Base-by-base conservation (phyloP, 176 grass and related monocot genomes). In the Elaeis guineensis region DNA sequence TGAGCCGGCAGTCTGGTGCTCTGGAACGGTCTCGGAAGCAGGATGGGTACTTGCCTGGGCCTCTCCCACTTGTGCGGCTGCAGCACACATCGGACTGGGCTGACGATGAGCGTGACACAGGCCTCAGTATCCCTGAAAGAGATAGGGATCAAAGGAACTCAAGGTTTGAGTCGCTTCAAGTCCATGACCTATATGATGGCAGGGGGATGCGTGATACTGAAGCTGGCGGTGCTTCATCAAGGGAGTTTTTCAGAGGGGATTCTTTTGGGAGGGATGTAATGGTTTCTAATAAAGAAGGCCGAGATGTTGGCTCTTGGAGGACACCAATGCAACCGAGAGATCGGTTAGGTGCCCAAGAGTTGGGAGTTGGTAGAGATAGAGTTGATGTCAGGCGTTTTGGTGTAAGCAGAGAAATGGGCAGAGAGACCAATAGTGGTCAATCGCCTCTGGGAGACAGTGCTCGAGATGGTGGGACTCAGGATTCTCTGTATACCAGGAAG, bases 41-140 rank as follows among this genome's bases (percentile, higher is more conserved):
- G 58, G 81, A 80, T 50, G 64, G 80, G 8, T 50, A 67, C 18
- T 58, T 77, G 26, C 54, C 67, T 39, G 75, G 80, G 50, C 73
- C 55, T 7, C 78, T 97, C 26, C 93, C 93, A 2, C 63, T 80
- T 14, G 72, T 86, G 23, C 62, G 67, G 25, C 70, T 97, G 6
- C 74, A 73, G 50, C 89, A 89, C 62, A 79, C 89, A 65, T 91
- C 93, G 59, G 93, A 92, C 14, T 97, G 93, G 93, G 88, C 84
- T 56, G 93, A 97, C 55, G 93, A 97, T 64, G 93, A 97, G 59
- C 93, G 93, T 52, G 87, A 97, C 64, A 97, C 87, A 14, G 81
- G 73, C 25, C 73, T 97, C 6, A 83, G 79, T 71, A 80, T 97
- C 21, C 93, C 78, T 12, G 93, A 89, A 63, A 73, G 87, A 17